Percentiles rank a stretch among this genome's conserved stretches.
These are phyloP conservation scores for Wickerhamomyces bovis DNA, from an alignment of 805 yeast genomes.

Conservation along the genomic window DNA sequence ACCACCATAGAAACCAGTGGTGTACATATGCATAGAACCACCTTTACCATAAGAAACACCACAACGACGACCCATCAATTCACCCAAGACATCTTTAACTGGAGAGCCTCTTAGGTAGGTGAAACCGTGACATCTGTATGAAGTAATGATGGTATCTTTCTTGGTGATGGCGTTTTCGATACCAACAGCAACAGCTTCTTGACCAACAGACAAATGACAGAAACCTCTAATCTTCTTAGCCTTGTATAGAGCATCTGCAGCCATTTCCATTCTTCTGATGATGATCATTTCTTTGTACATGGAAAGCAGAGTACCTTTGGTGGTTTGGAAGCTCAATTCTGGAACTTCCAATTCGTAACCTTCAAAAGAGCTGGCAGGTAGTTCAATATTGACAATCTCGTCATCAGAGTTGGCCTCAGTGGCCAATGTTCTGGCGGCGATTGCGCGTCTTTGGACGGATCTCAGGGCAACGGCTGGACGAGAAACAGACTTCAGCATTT, in stretches of 20 bases:
- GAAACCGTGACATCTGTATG: constrained; percentile 99
- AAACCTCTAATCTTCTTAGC: constrained; percentile 98
- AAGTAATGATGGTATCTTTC: constrained; percentile 86
- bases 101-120: constrained; percentile 95
- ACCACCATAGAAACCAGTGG: constrained; percentile 96
- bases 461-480: constrained; percentile 14
- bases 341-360: constrained; percentile 79
- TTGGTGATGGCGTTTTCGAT: constrained; percentile 88
- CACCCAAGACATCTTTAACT: constrained; percentile 86
- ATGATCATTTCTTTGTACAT: constrained; percentile 96
- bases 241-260: constrained; percentile 95
- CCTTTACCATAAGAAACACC: constrained; percentile 98
- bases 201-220: constrained; percentile 97
- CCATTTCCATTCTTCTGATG: constrained; percentile 98
- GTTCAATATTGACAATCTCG: constrained; percentile 40
- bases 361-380: constrained; percentile 81
- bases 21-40: constrained; percentile 99
- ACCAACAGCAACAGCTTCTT: constrained; percentile 98
- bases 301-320: constrained; percentile 72
- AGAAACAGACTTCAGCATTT: constrained; percentile 12
- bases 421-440: constrained; percentile 22
- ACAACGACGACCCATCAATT: constrained; percentile 91
- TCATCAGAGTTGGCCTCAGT: constrained; percentile 21
- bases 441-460: constrained; percentile 10
- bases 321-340: constrained; percentile 64